Conservation (phyloP, 352 stramenopile genomes). For the Pseudoperonospora humuli region DNA sequence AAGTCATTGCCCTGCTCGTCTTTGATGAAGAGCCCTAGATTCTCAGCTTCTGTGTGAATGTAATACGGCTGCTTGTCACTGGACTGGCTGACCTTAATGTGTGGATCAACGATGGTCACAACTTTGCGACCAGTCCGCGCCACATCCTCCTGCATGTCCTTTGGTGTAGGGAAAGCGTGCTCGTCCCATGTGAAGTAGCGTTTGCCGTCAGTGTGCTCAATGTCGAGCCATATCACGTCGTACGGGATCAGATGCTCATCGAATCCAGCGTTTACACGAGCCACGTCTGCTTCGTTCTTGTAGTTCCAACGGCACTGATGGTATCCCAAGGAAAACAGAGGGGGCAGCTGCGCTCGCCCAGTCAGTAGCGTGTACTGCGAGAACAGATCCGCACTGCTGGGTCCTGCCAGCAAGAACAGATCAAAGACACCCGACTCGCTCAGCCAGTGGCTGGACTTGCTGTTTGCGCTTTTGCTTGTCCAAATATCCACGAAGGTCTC, state of each 20-base stretch:
- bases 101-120: conserved; percentile 99
- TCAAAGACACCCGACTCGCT: conserved; percentile 95
- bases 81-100: conserved; percentile 95
- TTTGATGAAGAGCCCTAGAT: conserved; percentile 93
- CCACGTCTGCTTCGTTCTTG: conserved; percentile 95
- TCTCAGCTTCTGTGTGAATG: conserved; percentile 79
- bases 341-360: conserved; percentile 88
- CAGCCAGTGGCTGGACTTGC: conserved; percentile 89
- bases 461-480: conserved; percentile 33
- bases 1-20: conserved; percentile 95
- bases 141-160: conserved; percentile 92
- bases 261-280: conserved; percentile 84
- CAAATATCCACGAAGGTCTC: conserved; percentile 98
- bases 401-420: conserved; percentile 92
- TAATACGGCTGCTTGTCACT: conserved; percentile 78
- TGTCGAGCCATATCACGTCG: conserved; percentile 99
- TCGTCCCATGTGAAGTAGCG: conserved; percentile 97
- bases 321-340: conserved; percentile 96
- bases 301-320: conserved; percentile 99
- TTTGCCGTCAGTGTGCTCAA: conserved; percentile 99
- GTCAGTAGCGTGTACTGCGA: conserved; percentile 92
- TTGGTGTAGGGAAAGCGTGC: conserved; percentile 92
- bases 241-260: conserved; percentile 97
- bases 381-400: conserved; percentile 75
- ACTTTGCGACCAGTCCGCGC: conserved; percentile 91